phyloP scores from a whole-genome alignment of 768 basidiomycete species.

The Scleroderma citrinum region DNA sequence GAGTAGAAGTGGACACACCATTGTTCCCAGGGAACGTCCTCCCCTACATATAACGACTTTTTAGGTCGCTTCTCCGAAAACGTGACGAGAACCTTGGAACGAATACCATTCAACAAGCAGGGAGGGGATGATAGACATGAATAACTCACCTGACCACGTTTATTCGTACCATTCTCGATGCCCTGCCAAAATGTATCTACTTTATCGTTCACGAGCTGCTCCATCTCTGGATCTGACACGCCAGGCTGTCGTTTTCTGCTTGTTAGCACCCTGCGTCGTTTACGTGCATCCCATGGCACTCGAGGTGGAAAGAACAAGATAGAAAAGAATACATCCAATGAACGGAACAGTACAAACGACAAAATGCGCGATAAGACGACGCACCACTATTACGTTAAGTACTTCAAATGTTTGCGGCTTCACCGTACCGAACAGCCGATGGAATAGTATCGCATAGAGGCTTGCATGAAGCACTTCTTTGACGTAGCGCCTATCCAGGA shows the following conservation, averaged over 20 bases:
- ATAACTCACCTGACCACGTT: slow-evolving; percentile 70
- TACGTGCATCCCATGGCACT: background rate
- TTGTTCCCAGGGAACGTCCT: slow-evolving; percentile 84
- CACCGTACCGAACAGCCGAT: slow-evolving; percentile 74
- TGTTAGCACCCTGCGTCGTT: background rate
- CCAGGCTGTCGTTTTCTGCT: slow-evolving; percentile 48
- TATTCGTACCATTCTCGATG: slow-evolving; percentile 55
- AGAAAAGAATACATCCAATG: background rate
- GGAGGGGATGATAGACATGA: too few species aligned
- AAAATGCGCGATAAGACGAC: slow-evolving; percentile 19
- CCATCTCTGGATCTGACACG: slow-evolving; percentile 67
- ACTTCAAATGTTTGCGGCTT: slow-evolving; percentile 75
- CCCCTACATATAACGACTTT: slow-evolving; percentile 65
- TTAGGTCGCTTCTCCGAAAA: slow-evolving; percentile 73
- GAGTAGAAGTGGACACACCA: slow-evolving; percentile 42
- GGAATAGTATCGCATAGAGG: slow-evolving; percentile 80
- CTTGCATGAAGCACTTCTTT: slow-evolving; percentile 72
- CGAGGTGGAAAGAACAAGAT: background rate
- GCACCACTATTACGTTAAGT: slow-evolving; percentile 78
- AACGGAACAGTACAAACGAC: background rate
- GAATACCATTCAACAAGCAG: too few species aligned
- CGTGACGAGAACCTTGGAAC: slow-evolving; percentile 58
- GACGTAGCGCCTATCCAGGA: slow-evolving; percentile 63
- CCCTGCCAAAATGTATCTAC: slow-evolving; percentile 77
- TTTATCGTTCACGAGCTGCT: slow-evolving; percentile 66